Conservation (phyloP, 1,139 yeast genomes). For the Geotrichum aggregatum region DNA sequence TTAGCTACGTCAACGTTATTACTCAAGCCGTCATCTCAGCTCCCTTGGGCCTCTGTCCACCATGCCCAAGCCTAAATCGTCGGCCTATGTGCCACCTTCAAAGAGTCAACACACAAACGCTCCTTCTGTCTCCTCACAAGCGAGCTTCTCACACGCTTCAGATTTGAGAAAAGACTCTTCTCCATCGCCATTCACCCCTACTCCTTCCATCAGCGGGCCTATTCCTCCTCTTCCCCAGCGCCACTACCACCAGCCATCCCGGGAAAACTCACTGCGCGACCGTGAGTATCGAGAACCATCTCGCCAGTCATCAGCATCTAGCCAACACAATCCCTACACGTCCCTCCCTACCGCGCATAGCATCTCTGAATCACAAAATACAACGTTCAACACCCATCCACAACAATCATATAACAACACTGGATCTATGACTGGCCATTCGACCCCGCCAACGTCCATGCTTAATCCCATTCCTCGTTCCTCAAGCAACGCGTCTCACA, state of each 20-base stretch:
- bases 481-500: slow-evolving; percentile 8
- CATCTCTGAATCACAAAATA: background rate
- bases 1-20: background rate
- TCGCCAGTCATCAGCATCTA: slow-evolving; percentile 11
- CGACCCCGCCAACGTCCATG: slow-evolving; percentile 8
- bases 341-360: background rate
- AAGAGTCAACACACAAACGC: background rate
- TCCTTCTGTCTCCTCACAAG: background rate
- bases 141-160: slow-evolving; percentile 5
- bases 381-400: background rate
- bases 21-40: background rate
- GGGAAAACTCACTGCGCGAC: slow-evolving; percentile 2
- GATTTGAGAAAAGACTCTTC: slow-evolving; percentile 16
- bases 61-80: slow-evolving; percentile 5
- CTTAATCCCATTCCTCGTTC: slow-evolving; percentile 5
- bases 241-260: slow-evolving; percentile 6
- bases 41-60: slow-evolving; percentile 1
- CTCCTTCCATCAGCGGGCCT: slow-evolving; percentile 20
- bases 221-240: slow-evolving; percentile 17
- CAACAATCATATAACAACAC: background rate
- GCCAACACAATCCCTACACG: slow-evolving; percentile 2
- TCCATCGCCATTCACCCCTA: slow-evolving; percentile 15
- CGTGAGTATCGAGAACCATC: slow-evolving; percentile 1
- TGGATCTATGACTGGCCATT: background rate
- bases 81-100: background rate